Percentiles rank a stretch among this genome's conserved stretches.
Conservation (phyloP, 257 asterid genomes). For the Solanum medicagineum region DNA sequence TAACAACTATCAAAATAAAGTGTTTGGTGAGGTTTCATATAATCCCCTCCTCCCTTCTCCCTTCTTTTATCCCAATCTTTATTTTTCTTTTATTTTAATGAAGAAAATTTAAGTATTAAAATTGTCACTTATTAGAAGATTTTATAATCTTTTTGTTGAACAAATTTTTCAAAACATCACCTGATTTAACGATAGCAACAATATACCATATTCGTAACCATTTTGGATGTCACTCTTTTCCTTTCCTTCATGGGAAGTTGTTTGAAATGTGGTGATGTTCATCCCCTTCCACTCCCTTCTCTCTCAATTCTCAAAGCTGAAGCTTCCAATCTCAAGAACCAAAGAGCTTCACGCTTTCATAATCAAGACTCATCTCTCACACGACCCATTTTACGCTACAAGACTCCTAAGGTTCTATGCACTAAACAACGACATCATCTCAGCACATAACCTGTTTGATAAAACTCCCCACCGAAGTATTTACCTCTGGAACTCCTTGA, state of each 20-base stretch:
- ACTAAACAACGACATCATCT: conserved; percentile 32
- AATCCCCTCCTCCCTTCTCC: too few species aligned
- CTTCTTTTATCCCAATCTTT: too few species aligned
- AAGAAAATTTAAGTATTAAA: too few species aligned
- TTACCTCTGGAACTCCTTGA: conserved; percentile 74
- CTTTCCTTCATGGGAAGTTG: neutral
- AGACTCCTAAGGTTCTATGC: conserved; percentile 52
- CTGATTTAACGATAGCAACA: too few species aligned
- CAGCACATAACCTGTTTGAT: conserved; percentile 73
- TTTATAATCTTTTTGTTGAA: too few species aligned
- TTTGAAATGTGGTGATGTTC: conserved; percentile 15
- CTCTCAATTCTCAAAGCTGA: conserved; percentile 31
- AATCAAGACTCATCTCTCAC: conserved; percentile 28
- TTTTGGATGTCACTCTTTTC: neutral
- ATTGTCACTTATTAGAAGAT: too few species aligned
- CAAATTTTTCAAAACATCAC: too few species aligned
- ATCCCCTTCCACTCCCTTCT: conserved; percentile 23
- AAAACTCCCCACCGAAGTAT: conserved; percentile 45
- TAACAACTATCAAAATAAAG: too few species aligned
- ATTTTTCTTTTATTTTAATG: too few species aligned
- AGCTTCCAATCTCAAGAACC: conserved; percentile 37
- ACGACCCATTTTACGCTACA: conserved; percentile 64
- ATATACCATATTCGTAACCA: neutral
- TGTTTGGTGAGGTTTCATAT: too few species aligned
- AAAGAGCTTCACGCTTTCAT: conserved; percentile 37